Base-by-base conservation (phyloP, 1,139 yeast species). In the Blastobotrys capitulatus region DNA sequence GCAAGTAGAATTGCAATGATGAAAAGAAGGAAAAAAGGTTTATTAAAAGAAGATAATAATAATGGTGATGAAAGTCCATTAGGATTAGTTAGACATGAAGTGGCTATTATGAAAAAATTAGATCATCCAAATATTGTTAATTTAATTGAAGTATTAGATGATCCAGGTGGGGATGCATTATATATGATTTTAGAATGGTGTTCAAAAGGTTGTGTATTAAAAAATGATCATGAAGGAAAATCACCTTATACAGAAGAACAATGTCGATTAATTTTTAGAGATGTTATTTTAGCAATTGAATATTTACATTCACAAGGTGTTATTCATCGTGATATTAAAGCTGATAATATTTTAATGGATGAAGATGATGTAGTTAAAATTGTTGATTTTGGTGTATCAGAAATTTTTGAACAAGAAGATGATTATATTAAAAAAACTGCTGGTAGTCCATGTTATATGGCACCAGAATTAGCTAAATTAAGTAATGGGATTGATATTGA, bases 301-400 rank as follows among this genome's bases (percentile, higher is more conserved):
- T 92, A 90, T 67, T 68, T 92, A 56, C 98, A 92, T 69, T 76
- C 86, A 53, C 96, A 88, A 64, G 97, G 97, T 1, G 87, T 92
- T 44, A 86, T 92, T 16, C 98, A 92, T 67, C 77, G 97, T 54
- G 98, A 92, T 66, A 90, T 92, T 55, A 92, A 92, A 65, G 96
- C 97, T 1, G 97, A 96, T 13, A 92, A 92, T 62, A 70, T 92
- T 45, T 72, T 92, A 48, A 82, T 90, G 1, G 78, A 85, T 34
- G 76, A 79, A 12, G 85, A 86, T 58, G 82, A 84, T 52, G 78
- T 80, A 13, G 95, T 92, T 22, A 92, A 92, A 66, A 88, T 92
- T 38, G 86, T 94, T 31, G 98, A 92, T 70, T 92, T 92, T 67
- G 98, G 98, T 7, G 96, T 92, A 8, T 86, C 89, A 13, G 82